Base-by-base conservation (phyloP, 352 stramenopile genomes). In the Globisporangium cederbergense region DNA sequence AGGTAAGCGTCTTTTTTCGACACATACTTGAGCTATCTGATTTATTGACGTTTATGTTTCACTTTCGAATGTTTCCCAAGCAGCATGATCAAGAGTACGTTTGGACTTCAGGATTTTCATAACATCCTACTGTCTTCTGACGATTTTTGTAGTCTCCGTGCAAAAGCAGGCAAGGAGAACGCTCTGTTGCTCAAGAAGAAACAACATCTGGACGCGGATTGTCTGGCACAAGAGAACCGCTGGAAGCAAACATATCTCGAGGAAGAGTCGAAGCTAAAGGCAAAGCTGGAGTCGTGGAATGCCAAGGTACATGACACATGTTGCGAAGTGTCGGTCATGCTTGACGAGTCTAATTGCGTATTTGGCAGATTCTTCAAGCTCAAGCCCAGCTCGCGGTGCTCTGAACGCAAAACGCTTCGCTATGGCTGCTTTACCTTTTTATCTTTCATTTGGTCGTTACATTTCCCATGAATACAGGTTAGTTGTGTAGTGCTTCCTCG, bases 241-340 rank as follows among this genome's bases (percentile, higher is more conserved):
- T 55, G 32, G 18, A 54, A 62, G 36, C 28, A n/a, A 8, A 67
- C 30, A 20, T 45, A 25, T 5, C 30, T 62, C 4, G 62, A 56
- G 25, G 62, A 67, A 55, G 53, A 67, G 43, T 16, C 34, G 22
- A 40, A 62, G 34, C 62, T 67, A 7, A 28, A 67, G 4, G n/a
- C 43, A 30, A 28, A 55, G 18, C 25, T 67, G 34, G n/a, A 58
- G 20, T 16, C 16, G 36, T 67, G 53, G 53, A 47, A 52, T 16
- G 30, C 34, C 52, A 67, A 62, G 53, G 62, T 67, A 7, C 14
- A 47, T 6, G 22, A 30, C 36, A n/a, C 6, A 11, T 55, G 28
- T 54, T n/a, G 18, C n/a, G 22, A 28, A 43, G 11, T 38, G 51
- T 57, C 34, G 51, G 7, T 11, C 10, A 42, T 14, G 10, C 9